Evolutionary conservation across 108 stramenopile species (phyloP), one percentile per base, ranked within the genome.

Genomic region (Phaeodactylum tricornutum): DNA sequence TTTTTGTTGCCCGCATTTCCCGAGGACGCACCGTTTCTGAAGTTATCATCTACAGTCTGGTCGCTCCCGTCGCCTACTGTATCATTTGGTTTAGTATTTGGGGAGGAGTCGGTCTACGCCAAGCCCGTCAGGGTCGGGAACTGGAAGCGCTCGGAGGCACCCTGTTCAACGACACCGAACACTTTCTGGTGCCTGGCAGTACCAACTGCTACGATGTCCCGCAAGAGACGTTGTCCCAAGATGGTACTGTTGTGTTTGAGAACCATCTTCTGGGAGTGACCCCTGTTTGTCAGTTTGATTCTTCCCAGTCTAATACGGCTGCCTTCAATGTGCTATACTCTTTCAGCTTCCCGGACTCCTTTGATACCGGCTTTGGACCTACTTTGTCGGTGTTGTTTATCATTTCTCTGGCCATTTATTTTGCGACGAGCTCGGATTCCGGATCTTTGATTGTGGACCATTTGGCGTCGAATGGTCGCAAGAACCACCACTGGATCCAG

Each of bases 341-440:
- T n/a, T n/a, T n/a, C n/a, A n/a, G n/a, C n/a, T n/a, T n/a, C n/a
- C n/a, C n/a, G n/a, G n/a, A n/a, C n/a, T n/a, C n/a, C n/a, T n/a
- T n/a, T n/a, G n/a, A n/a, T n/a, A n/a, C n/a, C n/a, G n/a, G n/a
- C n/a, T n/a, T n/a, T n/a, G n/a, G n/a, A n/a, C n/a, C n/a, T n/a
- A n/a, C n/a, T n/a, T n/a, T n/a, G n/a, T n/a, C n/a, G n/a, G n/a
- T n/a, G n/a, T n/a, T n/a, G n/a, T n/a, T n/a, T n/a, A n/a, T n/a
- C n/a, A n/a, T n/a, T n/a, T n/a, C n/a, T n/a, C n/a, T n/a, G n/a
- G n/a, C n/a, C n/a, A n/a, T n/a, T n/a, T n/a, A n/a, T n/a, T n/a
- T n/a, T n/a, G n/a, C 75, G 39, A 81, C 79, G 7, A 71, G 69
- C 2, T 74, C 75, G n/a, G 79, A 81, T 44, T 74, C 75, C 46